Base-by-base conservation (phyloP, 768 basidiomycete genomes). In the Russula lepida region DNA sequence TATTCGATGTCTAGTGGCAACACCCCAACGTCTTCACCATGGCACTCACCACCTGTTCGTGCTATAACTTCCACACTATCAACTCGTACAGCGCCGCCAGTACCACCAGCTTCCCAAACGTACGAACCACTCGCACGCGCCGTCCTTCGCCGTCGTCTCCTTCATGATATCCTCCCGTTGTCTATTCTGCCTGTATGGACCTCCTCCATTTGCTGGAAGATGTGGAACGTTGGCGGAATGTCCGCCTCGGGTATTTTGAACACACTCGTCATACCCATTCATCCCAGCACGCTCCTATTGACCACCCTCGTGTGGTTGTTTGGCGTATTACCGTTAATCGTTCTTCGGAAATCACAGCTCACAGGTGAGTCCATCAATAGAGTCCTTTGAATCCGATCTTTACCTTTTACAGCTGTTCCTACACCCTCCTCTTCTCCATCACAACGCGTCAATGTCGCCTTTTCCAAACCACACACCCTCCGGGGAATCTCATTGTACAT, bases 81-180 rank as follows among this genome's bases (percentile, higher is more conserved):
- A 9, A 73, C 77, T n/a, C 81, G 81, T 53, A 73, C 82, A 0
- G 72, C 84, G 1, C 81, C 82, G 0, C 73, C 78, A 1, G 72
- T 89, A 6, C 84, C 86, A 0, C 76, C 84, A 0, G 71, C 87
- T 2, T 72, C 78, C 6, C 79, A 83, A 64, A 72, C 76, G 1
- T 90, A 84, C 68, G 84, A 88, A 64, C 86, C 86, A 9, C 78
- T 83, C 48, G 80, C 84, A 2, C 88, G 85, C 68, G 71, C 78
- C 2, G 76, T 85, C 6, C 77, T 90, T 49, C 79, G 76, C 54
- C 81, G 83, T 67, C 81, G 87, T 43, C 79, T 88, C 7, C 73
- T 79, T 25, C 75, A 77, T 64, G 74, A 74, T 60, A 77, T 85
- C 33, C 81, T 89, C 60, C 69, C 78, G 9, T 76, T 75, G 35